Conservation (phyloP, 345 rosid species). For the Melaleuca quinquenervia region DNA sequence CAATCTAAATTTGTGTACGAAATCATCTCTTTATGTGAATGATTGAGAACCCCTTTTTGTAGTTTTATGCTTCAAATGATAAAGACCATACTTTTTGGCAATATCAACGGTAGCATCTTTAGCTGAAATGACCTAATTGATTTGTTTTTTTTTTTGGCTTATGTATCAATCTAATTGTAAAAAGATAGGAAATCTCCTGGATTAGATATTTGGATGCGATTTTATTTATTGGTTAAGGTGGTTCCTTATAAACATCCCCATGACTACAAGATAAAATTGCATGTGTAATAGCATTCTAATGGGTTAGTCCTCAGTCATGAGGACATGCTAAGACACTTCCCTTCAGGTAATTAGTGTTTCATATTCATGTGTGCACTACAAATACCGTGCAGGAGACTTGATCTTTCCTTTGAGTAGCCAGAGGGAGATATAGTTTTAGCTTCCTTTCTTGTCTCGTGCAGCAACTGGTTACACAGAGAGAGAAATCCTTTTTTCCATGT, state of each 20-base stretch:
- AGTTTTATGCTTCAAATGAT: neutral
- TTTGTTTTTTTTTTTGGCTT: neutral
- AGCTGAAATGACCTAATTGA: neutral
- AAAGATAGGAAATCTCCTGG: neutral
- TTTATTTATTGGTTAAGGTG: neutral
- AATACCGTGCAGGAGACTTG: neutral
- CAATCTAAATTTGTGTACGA: neutral
- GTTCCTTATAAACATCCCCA: neutral
- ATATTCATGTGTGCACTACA: neutral
- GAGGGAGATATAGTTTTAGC: neutral
- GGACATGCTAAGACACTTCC: neutral
- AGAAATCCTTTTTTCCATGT: neutral
- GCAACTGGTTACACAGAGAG: neutral
- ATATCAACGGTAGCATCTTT: neutral
- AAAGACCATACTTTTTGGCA: neutral
- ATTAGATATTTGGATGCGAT: neutral
- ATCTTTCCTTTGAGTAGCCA: neutral
- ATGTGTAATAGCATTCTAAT: neutral
- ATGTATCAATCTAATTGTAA: neutral
- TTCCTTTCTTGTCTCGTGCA: neutral
- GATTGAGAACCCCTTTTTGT: neutral
- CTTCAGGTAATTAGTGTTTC: neutral
- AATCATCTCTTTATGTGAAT: neutral
- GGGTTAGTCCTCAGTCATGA: neutral
- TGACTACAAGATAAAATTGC: neutral